Evolutionary conservation across 495 filamentous ascomycete genomes (phyloP), one percentile per base, ranked within the genome.

Genomic region (Penicillium egyptiacum): DNA sequence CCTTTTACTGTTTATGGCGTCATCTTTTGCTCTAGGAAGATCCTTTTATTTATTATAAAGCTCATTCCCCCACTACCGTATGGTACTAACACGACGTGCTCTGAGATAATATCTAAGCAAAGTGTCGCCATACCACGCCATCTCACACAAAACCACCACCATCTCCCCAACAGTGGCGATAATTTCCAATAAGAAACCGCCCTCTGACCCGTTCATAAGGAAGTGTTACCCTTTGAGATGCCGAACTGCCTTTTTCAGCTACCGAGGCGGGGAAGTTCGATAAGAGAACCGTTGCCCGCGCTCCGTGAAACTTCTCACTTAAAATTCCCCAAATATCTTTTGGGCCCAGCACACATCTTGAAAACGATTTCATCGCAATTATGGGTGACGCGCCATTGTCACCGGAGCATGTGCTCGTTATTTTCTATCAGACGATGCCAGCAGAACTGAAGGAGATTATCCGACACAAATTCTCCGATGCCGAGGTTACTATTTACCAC

Each of bases 401-500:
- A 4, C 53, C 55, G 11, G 76, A 77, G 47, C 67, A 69, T 33
- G 50, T 81, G 55, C 72, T 81, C 57, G 55, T 82, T 57, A 47
- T 83, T 19, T 64, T 82, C 6, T 75, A 71, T 47, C 64, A 68
- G 1, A 58, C 75, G 16, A 17, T 66, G 11, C 75, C 81, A 8
- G 61, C 54, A 1, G 57, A 61, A 17, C 70, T 80, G 50, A 41
- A 81, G 31, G 69, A 78, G 16, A 47, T 59, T 2, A 72, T 88
- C 39, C 64, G 68, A 37, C 63, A 68, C 40, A 73, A 80, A 30
- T 83, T 81, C 58, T 79, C 84, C 4, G 70, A 81, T 43, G 67
- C 83, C 25, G 64, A 84, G 37, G 63, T 86, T 17, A 77, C 66
- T 16, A 68, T 72, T 51, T 57, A 68, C 47, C 44, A 42, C 9